Base-by-base conservation (phyloP, 1,284 basidiomycete genomes). In the Limonomyces culmigenus region DNA sequence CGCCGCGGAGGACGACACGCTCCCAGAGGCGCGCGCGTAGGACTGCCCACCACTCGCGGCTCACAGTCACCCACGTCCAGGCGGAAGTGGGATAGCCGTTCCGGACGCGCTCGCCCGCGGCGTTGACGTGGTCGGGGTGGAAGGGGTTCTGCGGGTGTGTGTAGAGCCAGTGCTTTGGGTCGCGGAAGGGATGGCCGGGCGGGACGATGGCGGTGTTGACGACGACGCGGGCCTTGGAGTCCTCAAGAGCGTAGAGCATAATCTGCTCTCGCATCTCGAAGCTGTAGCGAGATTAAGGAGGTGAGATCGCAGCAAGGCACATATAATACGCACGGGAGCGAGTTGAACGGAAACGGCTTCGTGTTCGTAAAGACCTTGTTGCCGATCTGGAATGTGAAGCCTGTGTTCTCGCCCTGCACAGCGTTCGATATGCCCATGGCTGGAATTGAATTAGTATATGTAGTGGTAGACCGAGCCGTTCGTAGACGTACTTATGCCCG, bases 301-400 rank as follows among this genome's bases (percentile, higher is more conserved):
- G 8, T 27, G 23, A 27, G n/a, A n/a, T 8, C n/a, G 23, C 8
- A 27, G 23, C 8, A 27, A 16, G 15, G 8, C 10, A 6, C 10
- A 10, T 32, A 17, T 13, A 11, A 32, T 11, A 32, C 30, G 30
- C 16, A 32, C 30, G 30, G 30, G 30, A 32, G 30, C 15, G 8
- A 8, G 16, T 32, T 11, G 30, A 32, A 32, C 15, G 30, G 30
- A 8, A 13, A 13, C 6, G 30, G 10, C 30, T 32, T 32, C 10
- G 30, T 17, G 15, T 8, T 32, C 16, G 30, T 32, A 15, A 32
- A 32, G 11, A 32, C 30, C 30, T 32, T 32, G 30, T 32, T 32
- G 11, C 30, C 30, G 30, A 32, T 32, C 11, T 17, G 8, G 30
- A 32, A 16, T 8, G 30, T 13, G 30, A 32, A 27, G 23, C 23